Percentiles rank a stretch among this genome's conserved stretches.
phyloP scores from a whole-genome alignment of 202 grass and related monocot genomes.

The Panicum virgatum region DNA sequence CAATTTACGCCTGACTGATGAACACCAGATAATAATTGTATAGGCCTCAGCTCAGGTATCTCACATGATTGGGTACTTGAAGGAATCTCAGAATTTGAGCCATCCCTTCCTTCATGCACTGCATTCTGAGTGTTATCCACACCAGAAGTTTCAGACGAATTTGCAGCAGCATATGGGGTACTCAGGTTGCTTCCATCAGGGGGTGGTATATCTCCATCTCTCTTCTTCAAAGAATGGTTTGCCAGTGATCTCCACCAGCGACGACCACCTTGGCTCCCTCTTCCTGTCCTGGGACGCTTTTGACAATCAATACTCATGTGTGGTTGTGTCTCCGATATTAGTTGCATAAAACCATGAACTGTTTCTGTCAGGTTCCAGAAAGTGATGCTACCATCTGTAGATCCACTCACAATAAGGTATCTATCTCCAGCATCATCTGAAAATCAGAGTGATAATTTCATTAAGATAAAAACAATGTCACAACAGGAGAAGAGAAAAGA shows the following conservation, averaged over 20 bases:
- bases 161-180: conserved; percentile 14
- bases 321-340: conserved; percentile 62
- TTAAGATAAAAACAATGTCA: conserved; percentile 21
- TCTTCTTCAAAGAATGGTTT: conserved; percentile 44
- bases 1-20: conserved; percentile 97
- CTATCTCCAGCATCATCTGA: conserved; percentile 56
- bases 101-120: conserved; percentile 21
- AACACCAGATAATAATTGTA: conserved; percentile 46
- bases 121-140: conserved; percentile 14
- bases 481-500: neutral
- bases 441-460: conserved; percentile 28
- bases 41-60: conserved; percentile 56
- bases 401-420: conserved; percentile 74
- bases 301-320: conserved; percentile 71
- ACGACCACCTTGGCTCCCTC: conserved; percentile 86
- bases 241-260: conserved; percentile 71
- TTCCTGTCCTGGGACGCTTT: conserved; percentile 77
- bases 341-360: conserved; percentile 73
- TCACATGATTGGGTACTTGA: conserved; percentile 41
- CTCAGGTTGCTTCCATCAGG: conserved; percentile 21
- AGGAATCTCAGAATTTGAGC: conserved; percentile 2
- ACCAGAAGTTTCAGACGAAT: conserved; percentile 6
- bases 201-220: neutral
- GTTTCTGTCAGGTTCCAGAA: conserved; percentile 84
- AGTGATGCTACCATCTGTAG: conserved; percentile 86